These are phyloP conservation scores for Brassica balearica DNA, from an alignment of 441 rosid species.

Conservation along the genomic window DNA sequence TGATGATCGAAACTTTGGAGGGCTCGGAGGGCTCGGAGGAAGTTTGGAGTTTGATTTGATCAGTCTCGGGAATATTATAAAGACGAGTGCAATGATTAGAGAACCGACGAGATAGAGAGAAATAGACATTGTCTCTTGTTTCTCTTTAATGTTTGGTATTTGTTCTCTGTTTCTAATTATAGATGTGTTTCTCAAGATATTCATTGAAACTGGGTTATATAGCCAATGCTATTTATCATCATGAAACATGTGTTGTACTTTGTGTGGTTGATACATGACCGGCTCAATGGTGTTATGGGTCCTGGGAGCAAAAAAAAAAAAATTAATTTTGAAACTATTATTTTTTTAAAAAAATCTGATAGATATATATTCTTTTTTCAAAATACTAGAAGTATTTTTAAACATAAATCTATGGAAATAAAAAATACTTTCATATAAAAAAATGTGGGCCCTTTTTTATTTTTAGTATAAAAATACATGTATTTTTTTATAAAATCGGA, in stretches of 20 bases:
- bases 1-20: conserved; percentile 47
- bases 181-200: background rate
- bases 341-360: too few relatives aligned
- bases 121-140: background rate
- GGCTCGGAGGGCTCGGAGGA: conserved; percentile 20
- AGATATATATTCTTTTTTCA: too few relatives aligned
- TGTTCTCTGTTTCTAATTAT: background rate
- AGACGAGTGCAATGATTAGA: background rate
- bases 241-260: background rate
- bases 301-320: too few relatives aligned
- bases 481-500: too few relatives aligned
- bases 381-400: too few relatives aligned
- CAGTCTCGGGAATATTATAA: background rate
- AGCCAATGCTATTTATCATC: background rate
- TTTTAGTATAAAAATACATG: too few relatives aligned
- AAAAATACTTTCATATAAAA: too few relatives aligned
- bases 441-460: too few relatives aligned
- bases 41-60: conserved; percentile 8
- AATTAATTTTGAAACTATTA: too few relatives aligned
- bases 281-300: too few relatives aligned
- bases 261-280: background rate
- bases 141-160: background rate
- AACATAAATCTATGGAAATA: too few relatives aligned
- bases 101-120: background rate
- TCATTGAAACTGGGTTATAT: background rate